A percentile compares a stretch with the other conserved stretches of the same genome.
phyloP scores from a whole-genome alignment of 163 green algal genomes.

The Dunaliella salina region DNA sequence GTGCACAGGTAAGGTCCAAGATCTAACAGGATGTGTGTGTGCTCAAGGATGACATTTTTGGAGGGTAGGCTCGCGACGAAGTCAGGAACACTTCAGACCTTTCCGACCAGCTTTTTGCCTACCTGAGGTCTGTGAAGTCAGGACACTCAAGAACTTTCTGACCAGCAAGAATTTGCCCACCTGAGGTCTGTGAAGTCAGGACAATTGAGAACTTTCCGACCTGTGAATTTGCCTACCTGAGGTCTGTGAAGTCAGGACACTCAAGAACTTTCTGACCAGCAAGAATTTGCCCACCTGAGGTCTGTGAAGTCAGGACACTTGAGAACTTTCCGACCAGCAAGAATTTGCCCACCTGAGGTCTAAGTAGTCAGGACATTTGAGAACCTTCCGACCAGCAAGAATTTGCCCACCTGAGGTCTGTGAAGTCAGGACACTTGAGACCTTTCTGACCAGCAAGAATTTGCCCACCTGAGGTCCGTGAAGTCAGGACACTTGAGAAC shows the following conservation, averaged over 20 bases:
- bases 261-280: neutral
- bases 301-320: slow-evolving; percentile 1
- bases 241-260: neutral
- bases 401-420: neutral
- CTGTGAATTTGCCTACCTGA: neutral
- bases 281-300: slow-evolving; percentile 17
- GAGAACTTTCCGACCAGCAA: neutral
- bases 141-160: neutral
- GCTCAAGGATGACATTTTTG: no score
- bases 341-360: neutral
- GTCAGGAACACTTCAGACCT: neutral
- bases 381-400: neutral
- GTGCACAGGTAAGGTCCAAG: no score
- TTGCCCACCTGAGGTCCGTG: slow-evolving; percentile 25
- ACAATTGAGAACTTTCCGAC: neutral
- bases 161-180: neutral
- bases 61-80: no score
- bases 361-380: neutral
- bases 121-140: neutral
- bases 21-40: no score
- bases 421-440: neutral
- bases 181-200: slow-evolving; percentile 20
- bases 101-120: no score
- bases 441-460: neutral
- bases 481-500: neutral